Evolutionary conservation across 352 stramenopile genomes (phyloP).

Genomic region (Phytophthora sp.): DNA sequence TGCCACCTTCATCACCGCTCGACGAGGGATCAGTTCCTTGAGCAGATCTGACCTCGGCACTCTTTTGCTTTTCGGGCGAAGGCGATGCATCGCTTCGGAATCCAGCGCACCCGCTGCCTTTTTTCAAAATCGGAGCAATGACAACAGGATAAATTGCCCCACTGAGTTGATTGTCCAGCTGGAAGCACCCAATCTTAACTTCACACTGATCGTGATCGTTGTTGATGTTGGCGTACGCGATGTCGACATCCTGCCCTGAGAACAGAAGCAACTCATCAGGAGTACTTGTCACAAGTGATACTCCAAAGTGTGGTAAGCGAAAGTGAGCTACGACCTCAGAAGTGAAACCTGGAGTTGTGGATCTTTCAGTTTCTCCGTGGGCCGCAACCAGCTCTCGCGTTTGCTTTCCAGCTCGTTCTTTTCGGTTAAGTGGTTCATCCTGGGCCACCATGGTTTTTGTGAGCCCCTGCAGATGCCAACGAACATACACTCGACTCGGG

Average conservation of each 20-base stretch:
- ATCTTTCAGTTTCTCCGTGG: conserved; percentile 12
- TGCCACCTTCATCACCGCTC: conserved; percentile 11
- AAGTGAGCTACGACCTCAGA: conserved; percentile 66
- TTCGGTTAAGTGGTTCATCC: conserved; percentile 60
- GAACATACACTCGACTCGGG: conserved; percentile 58
- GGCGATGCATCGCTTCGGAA: conserved; percentile 18
- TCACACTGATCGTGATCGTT: conserved; percentile 85
- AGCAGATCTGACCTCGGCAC: conserved; percentile 24
- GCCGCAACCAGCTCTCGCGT: conserved; percentile 57
- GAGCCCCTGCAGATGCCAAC: conserved; percentile 83
- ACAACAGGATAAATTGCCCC: conserved; percentile 83
- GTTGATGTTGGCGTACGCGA: conserved; percentile 68
- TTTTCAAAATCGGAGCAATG: conserved; percentile 74
- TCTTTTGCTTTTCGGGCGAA: conserved; percentile 35
- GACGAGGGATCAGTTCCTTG: conserved; percentile 22
- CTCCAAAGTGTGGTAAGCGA: conserved; percentile 61
- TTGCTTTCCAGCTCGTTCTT: conserved; percentile 43
- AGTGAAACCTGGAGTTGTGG: conserved; percentile 35
- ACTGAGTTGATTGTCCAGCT: conserved; percentile 84
- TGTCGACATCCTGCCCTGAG: conserved; percentile 67
- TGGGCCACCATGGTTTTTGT: conserved; percentile 87
- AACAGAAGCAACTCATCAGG: conserved; percentile 81
- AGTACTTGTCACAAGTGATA: conserved; percentile 78
- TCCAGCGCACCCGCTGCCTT: conserved; percentile 26
- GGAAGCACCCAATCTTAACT: conserved; percentile 81